Evolutionary conservation across 1,139 yeast species (phyloP), one percentile per base, ranked within the genome.

Genomic region (Geotrichum candidum): DNA sequence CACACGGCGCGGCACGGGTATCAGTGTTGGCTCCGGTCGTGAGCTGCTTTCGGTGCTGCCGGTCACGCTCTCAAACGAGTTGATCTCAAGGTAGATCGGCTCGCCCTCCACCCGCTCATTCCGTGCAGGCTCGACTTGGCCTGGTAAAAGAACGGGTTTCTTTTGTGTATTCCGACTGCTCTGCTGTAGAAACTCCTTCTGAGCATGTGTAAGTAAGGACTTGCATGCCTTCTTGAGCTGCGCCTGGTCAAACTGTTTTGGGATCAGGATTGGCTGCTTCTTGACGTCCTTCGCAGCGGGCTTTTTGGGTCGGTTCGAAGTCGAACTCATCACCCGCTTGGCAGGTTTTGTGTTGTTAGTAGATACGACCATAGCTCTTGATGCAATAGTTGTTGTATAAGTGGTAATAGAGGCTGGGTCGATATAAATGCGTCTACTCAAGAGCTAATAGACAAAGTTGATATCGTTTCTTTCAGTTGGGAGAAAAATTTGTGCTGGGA

Each of bases 1-100:
- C 10, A 68, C 58, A 51, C 67, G 51, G 57, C 69, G 67, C 10
- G 71, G 70, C 9, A 70, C 60, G 4, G 68, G 66, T 23, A 70
- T 61, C 57, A 70, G 57, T 7, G 66, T 63, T 13, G 48, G 53
- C 4, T 35, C 41, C 9, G 48, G 48, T 18, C 48, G 48, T n/a
- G 48, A 41, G 22, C 48, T 41, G 9, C 23, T 41, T 15, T 41
- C 48, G 18, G 48, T 41, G 22, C 48, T 41, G 48, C 48, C 48
- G 3, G 58, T 35, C 29, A 57, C 54, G 50, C 48, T 56, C n/a
- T 57, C 56, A 52, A 35, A 57, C 18, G 60, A 51, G 23, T 60
- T 58, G 18, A 60, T 60, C 18, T 53, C 52, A 5, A 60, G 27
- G 25, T 57, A 60, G 38, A 60, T 57, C 10, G 63, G 60, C 29